Conservation (phyloP, 768 basidiomycete species). For the Pleurotus cornucopiae region DNA sequence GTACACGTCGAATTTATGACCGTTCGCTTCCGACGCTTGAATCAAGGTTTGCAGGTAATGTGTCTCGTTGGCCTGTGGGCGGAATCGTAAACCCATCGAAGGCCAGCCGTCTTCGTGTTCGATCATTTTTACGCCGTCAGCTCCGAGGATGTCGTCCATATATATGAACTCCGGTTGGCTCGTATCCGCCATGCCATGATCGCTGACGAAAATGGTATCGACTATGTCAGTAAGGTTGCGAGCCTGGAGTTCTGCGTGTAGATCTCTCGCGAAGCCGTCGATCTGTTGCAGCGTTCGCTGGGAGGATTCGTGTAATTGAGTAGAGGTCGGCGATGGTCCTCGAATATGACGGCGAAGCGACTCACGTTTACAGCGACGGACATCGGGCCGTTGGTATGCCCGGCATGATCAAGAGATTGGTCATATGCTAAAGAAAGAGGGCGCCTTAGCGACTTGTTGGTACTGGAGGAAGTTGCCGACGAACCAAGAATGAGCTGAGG, state of each 20-base stretch:
- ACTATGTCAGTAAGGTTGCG: constrained; percentile 82
- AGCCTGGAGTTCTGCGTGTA: constrained; percentile 57
- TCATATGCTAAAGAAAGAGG: constrained; percentile 57
- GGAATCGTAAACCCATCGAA: constrained; percentile 80
- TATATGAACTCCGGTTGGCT: constrained; percentile 69
- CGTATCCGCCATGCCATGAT: constrained; percentile 91
- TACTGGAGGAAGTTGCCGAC: not conserved
- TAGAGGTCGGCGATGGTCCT: constrained; percentile 3
- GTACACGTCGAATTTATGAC: constrained; percentile 74
- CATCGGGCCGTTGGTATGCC: constrained; percentile 67
- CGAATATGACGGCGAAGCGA: not conserved
- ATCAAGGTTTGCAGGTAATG: constrained; percentile 52
- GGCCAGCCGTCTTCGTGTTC: constrained; percentile 89
- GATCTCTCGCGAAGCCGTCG: constrained; percentile 68
- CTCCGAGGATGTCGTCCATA: constrained; percentile 77
- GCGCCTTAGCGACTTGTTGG: too few relatives aligned
- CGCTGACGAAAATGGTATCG: constrained; percentile 86
- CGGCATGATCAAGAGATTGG: constrained; percentile 82
- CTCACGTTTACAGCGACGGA: constrained; percentile 69
- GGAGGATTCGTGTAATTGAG: not conserved
- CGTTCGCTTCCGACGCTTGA: constrained; percentile 45
- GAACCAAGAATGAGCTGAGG: constrained; percentile 76
- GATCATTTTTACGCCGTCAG: constrained; percentile 54
- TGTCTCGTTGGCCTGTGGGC: constrained; percentile 48
- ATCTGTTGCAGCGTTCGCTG: constrained; percentile 64